A percentile compares a stretch with the other conserved stretches of the same genome.
These are phyloP conservation scores for Sporothrix brunneoviolacea DNA, from an alignment of 2,329 filamentous ascomycete genomes.

Conservation along the genomic window DNA sequence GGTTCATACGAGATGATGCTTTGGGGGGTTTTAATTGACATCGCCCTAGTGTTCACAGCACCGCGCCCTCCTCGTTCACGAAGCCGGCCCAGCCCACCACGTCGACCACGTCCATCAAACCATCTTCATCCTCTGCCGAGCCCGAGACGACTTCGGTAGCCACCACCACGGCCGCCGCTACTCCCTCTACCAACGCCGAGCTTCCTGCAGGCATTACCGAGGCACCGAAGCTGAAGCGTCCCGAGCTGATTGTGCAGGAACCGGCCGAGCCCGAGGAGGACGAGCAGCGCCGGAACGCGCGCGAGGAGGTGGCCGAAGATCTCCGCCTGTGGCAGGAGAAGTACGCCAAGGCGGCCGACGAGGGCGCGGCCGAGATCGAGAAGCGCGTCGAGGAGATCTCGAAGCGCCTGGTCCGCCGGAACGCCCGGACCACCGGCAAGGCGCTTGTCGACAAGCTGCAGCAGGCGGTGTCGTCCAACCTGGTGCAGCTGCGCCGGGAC, in stretches of 20 bases:
- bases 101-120: slow-evolving; percentile 19
- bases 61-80: slow-evolving; percentile 30
- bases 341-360: slow-evolving; percentile 77
- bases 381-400: slow-evolving; percentile 55
- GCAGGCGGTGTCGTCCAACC: slow-evolving; percentile 55
- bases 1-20: no score
- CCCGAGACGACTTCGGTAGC: slow-evolving; percentile 14
- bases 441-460: slow-evolving; percentile 63
- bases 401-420: slow-evolving; percentile 50
- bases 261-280: slow-evolving; percentile 43
- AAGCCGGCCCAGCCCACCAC: slow-evolving; percentile 25
- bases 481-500: slow-evolving; percentile 43
- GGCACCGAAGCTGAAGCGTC: slow-evolving; percentile 12
- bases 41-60: not conserved
- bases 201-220: slow-evolving; percentile 10
- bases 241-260: slow-evolving; percentile 35
- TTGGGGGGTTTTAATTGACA: no score
- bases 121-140: slow-evolving; percentile 1
- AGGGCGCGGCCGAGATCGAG: slow-evolving; percentile 69
- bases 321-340: slow-evolving; percentile 81
- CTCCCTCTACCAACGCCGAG: slow-evolving; percentile 13
- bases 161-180: slow-evolving; percentile 22
- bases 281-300: slow-evolving; percentile 50
- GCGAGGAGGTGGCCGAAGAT: slow-evolving; percentile 67
- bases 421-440: slow-evolving; percentile 60